phyloP scores from a whole-genome alignment of 495 filamentous ascomycete species.

The Cryomyces minteri region DNA sequence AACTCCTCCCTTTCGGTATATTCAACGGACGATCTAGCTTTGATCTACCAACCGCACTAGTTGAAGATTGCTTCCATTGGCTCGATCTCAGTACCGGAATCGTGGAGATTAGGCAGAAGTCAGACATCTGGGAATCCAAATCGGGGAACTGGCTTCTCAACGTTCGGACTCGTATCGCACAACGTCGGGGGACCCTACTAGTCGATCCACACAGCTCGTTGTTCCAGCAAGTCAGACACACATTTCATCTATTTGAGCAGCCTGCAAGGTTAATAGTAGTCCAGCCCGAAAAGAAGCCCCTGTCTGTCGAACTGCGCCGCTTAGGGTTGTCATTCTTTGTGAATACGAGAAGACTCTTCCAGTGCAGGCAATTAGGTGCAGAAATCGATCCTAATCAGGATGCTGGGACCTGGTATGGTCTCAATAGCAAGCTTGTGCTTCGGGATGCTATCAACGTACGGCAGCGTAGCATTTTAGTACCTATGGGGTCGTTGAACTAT shows the following conservation, averaged over 20 bases:
- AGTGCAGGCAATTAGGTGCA: constrained; percentile 8
- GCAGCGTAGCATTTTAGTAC: constrained; percentile 17
- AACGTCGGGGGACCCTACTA: constrained; percentile 1
- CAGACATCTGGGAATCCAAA: constrained; percentile 10
- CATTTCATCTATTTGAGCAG: constrained; percentile 11
- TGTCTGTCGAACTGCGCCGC: constrained; percentile 11
- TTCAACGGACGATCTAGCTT: constrained; percentile 10
- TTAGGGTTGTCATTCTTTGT: constrained; percentile 15
- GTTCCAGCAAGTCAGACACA: constrained; percentile 2
- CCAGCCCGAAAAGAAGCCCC: constrained; percentile 1
- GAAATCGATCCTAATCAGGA: constrained; percentile 17
- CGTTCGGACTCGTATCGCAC: constrained; percentile 5
- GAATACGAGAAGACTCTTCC: constrained; percentile 7
- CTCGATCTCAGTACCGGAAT: constrained; percentile 10
- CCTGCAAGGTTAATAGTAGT: constrained; percentile 6
- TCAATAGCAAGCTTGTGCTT: constrained; percentile 27
- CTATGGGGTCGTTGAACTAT: constrained; percentile 2
- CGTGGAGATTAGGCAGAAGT: constrained; percentile 12
- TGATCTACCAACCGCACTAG: constrained; percentile 12
- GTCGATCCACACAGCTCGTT: constrained; percentile 10
- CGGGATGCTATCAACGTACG: constrained; percentile 15
- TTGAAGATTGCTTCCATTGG: constrained; percentile 13
- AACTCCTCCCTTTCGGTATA: constrained; percentile 17
- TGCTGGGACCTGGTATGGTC: constrained; percentile 31
- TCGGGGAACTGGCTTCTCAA: constrained; percentile 12